Evolutionary conservation across 192 early-diverging fungal species (phyloP).

Genomic region (Rhizoclosmatium globosum): DNA sequence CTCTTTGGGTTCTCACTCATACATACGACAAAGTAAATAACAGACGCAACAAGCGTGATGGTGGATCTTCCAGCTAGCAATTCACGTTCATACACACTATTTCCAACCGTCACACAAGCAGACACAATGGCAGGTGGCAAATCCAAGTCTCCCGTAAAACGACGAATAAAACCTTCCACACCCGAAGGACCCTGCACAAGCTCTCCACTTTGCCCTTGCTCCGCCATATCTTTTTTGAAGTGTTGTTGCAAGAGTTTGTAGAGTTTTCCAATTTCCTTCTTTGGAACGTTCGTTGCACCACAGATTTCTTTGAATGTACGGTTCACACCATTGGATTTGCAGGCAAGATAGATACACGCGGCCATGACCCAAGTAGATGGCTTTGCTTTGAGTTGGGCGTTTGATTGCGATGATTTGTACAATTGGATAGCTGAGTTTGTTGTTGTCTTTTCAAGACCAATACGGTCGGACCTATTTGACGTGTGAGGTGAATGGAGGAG

Average conservation of each 20-base stretch:
- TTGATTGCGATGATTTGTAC: slow-evolving; percentile 86
- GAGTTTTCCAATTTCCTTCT: slow-evolving; percentile 92
- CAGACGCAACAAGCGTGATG: slow-evolving; percentile 90
- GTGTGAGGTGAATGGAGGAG: slow-evolving; percentile 47
- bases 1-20: slow-evolving; percentile 71
- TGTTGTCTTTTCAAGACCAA: slow-evolving; percentile 78
- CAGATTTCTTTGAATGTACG: slow-evolving; percentile 97
- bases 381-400: slow-evolving; percentile 84
- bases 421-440: slow-evolving; percentile 85
- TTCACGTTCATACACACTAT: slow-evolving; percentile 78
- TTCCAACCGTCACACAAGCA: slow-evolving; percentile 73
- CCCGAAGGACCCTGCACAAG: neutral
- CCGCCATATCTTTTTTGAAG: slow-evolving; percentile 40
- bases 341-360: slow-evolving; percentile 90
- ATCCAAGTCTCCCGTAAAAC: slow-evolving; percentile 83
- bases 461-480: slow-evolving; percentile 78
- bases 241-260: slow-evolving; percentile 67
- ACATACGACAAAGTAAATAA: slow-evolving; percentile 86
- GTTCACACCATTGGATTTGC: slow-evolving; percentile 80
- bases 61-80: slow-evolving; percentile 90
- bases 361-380: slow-evolving; percentile 84
- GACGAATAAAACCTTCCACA: slow-evolving; percentile 64
- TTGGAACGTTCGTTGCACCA: slow-evolving; percentile 86
- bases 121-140: slow-evolving; percentile 73
- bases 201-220: slow-evolving; percentile 60